phyloP scores from a whole-genome alignment of 129 eudicot species.

The Flaveria trinervia region DNA sequence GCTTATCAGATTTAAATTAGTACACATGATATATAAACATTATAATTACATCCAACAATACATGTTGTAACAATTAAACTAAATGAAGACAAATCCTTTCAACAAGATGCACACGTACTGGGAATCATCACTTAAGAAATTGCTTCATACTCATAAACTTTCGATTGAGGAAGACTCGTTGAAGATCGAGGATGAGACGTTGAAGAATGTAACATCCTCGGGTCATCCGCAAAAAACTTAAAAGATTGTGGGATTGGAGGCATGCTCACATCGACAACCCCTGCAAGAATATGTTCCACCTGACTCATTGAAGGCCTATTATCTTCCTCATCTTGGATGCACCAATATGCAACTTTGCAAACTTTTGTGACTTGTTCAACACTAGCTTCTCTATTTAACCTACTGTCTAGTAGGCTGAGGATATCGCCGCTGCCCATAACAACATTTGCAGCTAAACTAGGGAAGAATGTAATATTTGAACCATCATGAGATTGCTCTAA shows the following conservation, averaged over 20 bases:
- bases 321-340: slow-evolving; percentile 73
- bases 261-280: slow-evolving; percentile 59
- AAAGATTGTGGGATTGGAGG: slow-evolving; percentile 60
- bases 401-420: slow-evolving; percentile 57
- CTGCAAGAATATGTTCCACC: slow-evolving; percentile 72
- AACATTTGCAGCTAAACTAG: slow-evolving; percentile 50
- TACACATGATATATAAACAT: too few species aligned
- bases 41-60: too few species aligned
- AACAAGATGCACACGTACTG: slow-evolving; percentile 6
- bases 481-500: slow-evolving; percentile 32
- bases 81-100: not conserved
- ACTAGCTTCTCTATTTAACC: slow-evolving; percentile 51
- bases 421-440: slow-evolving; percentile 57
- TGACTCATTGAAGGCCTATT: slow-evolving; percentile 68
- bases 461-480: slow-evolving; percentile 47
- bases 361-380: slow-evolving; percentile 53
- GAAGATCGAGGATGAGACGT: not conserved
- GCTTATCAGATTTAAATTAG: too few species aligned
- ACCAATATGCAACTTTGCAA: slow-evolving; percentile 77
- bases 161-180: slow-evolving; percentile 30
- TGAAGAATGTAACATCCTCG: slow-evolving; percentile 39
- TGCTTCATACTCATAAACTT: not conserved
- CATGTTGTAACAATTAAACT: too few species aligned
- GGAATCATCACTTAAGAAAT: slow-evolving; percentile 22
- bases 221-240: slow-evolving; percentile 40